Base-by-base conservation (phyloP, 129 eudicot genomes). In the Ambrosia artemisiifolia region DNA sequence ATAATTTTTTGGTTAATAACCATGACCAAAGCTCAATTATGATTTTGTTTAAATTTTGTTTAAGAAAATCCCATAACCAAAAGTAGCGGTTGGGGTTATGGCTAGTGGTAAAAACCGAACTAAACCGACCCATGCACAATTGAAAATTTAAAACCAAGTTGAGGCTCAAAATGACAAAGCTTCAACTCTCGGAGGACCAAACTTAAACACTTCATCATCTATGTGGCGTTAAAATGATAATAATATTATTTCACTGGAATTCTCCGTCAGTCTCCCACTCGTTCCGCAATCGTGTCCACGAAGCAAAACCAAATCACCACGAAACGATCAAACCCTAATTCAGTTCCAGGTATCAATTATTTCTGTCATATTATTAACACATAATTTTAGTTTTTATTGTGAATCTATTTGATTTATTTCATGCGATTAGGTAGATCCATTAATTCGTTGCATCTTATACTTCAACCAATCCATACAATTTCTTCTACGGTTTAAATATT, bases 241-340 rank as follows among this genome's bases (percentile, higher is more conserved):
- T 24, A 24, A 24, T 24, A 24, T 0, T 24, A 11, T 16, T 11
- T 57, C 17, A 55, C 74, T 43, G 28, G 63, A 70, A 61, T 53
- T 77, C 47, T 36, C 63, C 81, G 75, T 64, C 55, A 32, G 55
- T 6, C 6, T 4, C 55, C 63, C 5, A 28, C 38, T 30, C 38
- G 36, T 30, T 57, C 59, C 30, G 59, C 30, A 77, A 69, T 77
- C 75, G 24, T 68, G 55, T 51, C 55, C 64, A 76, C 69, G 70
- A 69, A 68, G 62, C 75, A 69, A 77, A 77, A 61, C 76, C 70
- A 69, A 77, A 35, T 48, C 35, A 43, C 75, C 36, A 70, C 73
- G 79, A 63, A 62, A 70, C 17, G 55, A 62, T 77, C 81, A 77
- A 77, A 36, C 75, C 81, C 81, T 46, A 36, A 77, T 69, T 69